phyloP scores from a whole-genome alignment of 768 basidiomycete genomes.

The Macrocybe gigantea region DNA sequence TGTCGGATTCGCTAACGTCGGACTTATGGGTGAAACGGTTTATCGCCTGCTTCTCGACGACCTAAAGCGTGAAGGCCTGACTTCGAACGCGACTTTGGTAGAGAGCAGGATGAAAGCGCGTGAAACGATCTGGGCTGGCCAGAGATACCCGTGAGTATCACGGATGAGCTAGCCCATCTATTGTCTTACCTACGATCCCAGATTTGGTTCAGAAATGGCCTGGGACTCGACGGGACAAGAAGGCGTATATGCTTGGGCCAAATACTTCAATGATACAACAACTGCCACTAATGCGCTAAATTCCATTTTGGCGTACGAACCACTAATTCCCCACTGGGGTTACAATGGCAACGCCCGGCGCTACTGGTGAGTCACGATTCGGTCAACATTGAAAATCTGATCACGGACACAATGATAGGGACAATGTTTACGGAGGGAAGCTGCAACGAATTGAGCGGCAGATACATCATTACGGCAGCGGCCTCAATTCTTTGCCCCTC shows the following conservation, averaged over 20 bases:
- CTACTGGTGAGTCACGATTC: slow-evolving; percentile 36
- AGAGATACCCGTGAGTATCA: slow-evolving; percentile 42
- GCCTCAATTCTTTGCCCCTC: slow-evolving; percentile 50
- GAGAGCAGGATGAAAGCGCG: slow-evolving; percentile 41
- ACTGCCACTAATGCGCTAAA: slow-evolving; percentile 49
- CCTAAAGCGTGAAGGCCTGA: slow-evolving; percentile 45
- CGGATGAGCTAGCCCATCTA: not conserved
- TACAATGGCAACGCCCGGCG: slow-evolving; percentile 55
- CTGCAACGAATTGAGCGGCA: slow-evolving; percentile 49
- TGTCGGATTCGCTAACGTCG: slow-evolving; percentile 40
- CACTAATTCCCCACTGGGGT: slow-evolving; percentile 54
- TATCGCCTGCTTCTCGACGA: slow-evolving; percentile 40
- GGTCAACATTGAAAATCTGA: not conserved
- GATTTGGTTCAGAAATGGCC: slow-evolving; percentile 56
- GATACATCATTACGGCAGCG: slow-evolving; percentile 55
- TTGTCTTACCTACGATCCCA: slow-evolving; percentile 11
- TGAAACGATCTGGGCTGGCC: slow-evolving; percentile 36
- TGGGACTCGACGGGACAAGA: slow-evolving; percentile 56
- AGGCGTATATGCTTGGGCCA: slow-evolving; percentile 50
- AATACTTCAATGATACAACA: slow-evolving; percentile 44
- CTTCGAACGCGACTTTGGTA: slow-evolving; percentile 39
- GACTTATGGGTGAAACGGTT: slow-evolving; percentile 56
- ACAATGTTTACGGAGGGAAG: slow-evolving; percentile 53
- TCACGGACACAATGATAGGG: slow-evolving; percentile 26
- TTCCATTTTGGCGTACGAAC: slow-evolving; percentile 52